phyloP scores from a whole-genome alignment of 768 basidiomycete genomes.

The Boletus sp. region DNA sequence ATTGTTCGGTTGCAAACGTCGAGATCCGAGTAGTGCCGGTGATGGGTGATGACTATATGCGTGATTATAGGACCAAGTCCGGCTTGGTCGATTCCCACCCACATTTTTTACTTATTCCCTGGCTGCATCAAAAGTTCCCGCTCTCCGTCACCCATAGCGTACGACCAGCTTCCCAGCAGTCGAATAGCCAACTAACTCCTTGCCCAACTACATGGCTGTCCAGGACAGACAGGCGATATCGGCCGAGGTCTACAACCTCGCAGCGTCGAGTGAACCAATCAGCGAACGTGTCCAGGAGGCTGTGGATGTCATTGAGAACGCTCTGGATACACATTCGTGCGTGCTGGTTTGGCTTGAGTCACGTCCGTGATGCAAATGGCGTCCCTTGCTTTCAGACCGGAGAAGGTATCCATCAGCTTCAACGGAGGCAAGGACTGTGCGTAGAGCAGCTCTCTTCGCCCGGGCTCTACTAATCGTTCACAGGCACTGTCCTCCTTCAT shows the following conservation, averaged over 20 bases:
- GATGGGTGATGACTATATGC: not conserved
- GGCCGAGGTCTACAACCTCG: conserved; percentile 58
- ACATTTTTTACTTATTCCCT: not conserved
- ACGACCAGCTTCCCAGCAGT: conserved; percentile 5
- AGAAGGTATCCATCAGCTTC: conserved; percentile 83
- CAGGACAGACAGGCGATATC: conserved; percentile 56
- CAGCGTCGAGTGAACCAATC: conserved; percentile 51
- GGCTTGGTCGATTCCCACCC: conserved; percentile 17
- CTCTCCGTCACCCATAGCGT: conserved; percentile 1
- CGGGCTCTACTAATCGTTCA: conserved; percentile 1
- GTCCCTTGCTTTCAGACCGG: conserved; percentile 43
- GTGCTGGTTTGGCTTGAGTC: conserved; percentile 29
- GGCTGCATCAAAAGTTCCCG: conserved; percentile 10
- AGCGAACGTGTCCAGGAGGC: conserved; percentile 71
- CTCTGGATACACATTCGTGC: conserved; percentile 78
- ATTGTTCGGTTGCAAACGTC: conserved; percentile 10
- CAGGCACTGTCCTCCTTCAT: conserved; percentile 94
- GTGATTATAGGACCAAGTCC: not conserved
- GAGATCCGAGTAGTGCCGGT: not conserved
- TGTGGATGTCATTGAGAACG: conserved; percentile 73
- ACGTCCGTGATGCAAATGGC: conserved; percentile 5
- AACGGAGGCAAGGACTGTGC: conserved; percentile 98
- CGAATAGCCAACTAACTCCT: not conserved
- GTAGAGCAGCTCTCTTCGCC: conserved; percentile 23
- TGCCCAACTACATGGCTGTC: conserved; percentile 2